Conservation (phyloP, 2,329 filamentous ascomycete genomes). For the Blumeria graminis region DNA sequence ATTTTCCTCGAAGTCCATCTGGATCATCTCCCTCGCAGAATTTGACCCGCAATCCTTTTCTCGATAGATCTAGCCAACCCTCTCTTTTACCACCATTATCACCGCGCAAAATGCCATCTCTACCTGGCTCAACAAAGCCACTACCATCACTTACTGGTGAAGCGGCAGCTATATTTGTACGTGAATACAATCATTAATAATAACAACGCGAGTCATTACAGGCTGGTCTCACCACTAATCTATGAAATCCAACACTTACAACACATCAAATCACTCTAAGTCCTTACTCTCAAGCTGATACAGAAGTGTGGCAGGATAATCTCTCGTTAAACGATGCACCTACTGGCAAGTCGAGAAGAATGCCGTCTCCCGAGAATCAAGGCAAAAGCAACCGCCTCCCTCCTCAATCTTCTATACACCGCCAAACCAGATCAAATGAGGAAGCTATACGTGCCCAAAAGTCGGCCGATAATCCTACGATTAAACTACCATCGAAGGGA, state of each 20-base stretch:
- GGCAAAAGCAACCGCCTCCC: constrained; percentile 21
- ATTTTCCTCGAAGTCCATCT: constrained; percentile 25
- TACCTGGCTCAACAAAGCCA: constrained; percentile 17
- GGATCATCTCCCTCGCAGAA: constrained; percentile 29
- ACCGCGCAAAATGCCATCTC: constrained; percentile 7
- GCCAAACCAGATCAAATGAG: constrained; percentile 41
- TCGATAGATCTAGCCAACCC: constrained; percentile 24
- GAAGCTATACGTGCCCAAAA: constrained; percentile 31
- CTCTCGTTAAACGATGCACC: constrained; percentile 39
- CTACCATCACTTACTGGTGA: constrained; percentile 17
- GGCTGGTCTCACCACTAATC: neutral
- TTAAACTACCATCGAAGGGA: constrained; percentile 8
- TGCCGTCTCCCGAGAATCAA: constrained; percentile 16
- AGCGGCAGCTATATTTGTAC: constrained; percentile 54
- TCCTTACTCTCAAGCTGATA: neutral
- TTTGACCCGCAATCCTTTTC: constrained; percentile 51
- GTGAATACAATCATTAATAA: constrained; percentile 17
- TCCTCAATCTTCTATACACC: constrained; percentile 22
- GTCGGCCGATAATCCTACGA: constrained; percentile 16
- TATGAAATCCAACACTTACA: neutral
- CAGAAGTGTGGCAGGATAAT: constrained; percentile 28
- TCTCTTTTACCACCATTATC: constrained; percentile 10
- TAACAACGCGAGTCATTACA: neutral
- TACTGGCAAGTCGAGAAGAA: constrained; percentile 16
- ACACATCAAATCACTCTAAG: neutral